Evolutionary conservation across 352 stramenopile genomes (phyloP).

Genomic region (Phytophthora sp.): DNA sequence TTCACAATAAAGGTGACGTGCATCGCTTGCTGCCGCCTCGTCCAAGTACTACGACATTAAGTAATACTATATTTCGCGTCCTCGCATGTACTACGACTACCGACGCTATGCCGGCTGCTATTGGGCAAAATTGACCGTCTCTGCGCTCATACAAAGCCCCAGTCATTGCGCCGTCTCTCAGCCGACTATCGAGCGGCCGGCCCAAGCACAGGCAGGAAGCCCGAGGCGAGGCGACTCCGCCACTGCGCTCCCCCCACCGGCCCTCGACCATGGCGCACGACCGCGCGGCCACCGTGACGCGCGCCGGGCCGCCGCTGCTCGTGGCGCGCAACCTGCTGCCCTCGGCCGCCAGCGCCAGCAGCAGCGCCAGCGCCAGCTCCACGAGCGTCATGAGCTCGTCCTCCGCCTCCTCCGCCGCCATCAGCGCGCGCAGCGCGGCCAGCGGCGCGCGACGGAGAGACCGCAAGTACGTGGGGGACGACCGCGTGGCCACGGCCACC

Average conservation of each 20-base stretch:
- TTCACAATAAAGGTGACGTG: too few species aligned
- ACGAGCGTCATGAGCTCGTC: slow-evolving; percentile 30
- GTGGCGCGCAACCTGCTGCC: slow-evolving; percentile 40
- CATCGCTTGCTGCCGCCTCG: too few species aligned
- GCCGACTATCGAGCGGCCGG: too few species aligned
- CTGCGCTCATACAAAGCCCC: too few species aligned
- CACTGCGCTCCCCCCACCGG: neutral
- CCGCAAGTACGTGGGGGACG: slow-evolving; percentile 34
- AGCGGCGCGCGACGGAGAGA: slow-evolving; percentile 15
- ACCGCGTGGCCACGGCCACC: slow-evolving; percentile 25
- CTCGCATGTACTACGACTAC: too few species aligned
- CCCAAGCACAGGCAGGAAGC: too few species aligned
- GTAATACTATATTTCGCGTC: too few species aligned
- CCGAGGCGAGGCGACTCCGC: too few species aligned
- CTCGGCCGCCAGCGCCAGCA: slow-evolving; percentile 10
- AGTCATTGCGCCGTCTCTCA: too few species aligned
- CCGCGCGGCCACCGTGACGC: slow-evolving; percentile 25
- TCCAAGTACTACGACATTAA: too few species aligned
- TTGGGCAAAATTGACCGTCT: too few species aligned
- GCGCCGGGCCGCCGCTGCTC: slow-evolving; percentile 24
- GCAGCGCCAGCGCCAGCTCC: slow-evolving; percentile 20
- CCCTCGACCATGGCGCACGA: slow-evolving; percentile 50
- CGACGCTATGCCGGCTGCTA: too few species aligned
- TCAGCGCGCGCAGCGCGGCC: neutral
- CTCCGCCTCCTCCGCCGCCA: slow-evolving; percentile 24